A percentile compares a stretch with the other conserved stretches of the same genome.
phyloP scores from a whole-genome alignment of 805 yeast species.

The Pichia deserticola region DNA sequence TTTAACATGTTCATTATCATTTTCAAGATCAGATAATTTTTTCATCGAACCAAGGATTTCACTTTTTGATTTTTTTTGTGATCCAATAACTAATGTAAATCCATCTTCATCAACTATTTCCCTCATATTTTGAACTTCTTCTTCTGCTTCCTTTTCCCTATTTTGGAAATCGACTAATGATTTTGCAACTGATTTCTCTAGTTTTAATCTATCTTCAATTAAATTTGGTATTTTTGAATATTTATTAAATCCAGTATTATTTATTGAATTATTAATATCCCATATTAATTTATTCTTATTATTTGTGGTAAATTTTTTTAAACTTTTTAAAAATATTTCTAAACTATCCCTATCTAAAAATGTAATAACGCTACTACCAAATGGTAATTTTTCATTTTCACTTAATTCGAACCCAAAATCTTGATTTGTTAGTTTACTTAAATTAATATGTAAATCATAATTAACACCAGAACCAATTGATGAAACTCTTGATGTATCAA shows the following conservation, averaged over 20 bases:
- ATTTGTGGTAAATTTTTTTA: constrained; percentile 37
- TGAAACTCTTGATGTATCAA: constrained; percentile 17
- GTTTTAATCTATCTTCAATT: constrained; percentile 38
- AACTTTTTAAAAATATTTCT: constrained; percentile 54
- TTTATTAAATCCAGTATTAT: constrained; percentile 30
- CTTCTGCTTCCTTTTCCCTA: constrained; percentile 57
- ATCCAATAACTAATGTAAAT: constrained; percentile 82
- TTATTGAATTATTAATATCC: constrained; percentile 23
- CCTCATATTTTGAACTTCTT: constrained; percentile 46
- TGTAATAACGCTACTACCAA: constrained; percentile 64
- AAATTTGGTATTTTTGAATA: constrained; percentile 36
- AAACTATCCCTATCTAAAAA: constrained; percentile 67
- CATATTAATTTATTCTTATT: constrained; percentile 29
- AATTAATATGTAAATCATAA: constrained; percentile 40
- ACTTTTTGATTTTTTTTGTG: constrained; percentile 74
- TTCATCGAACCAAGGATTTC: constrained; percentile 52
- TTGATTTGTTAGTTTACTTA: constrained; percentile 55
- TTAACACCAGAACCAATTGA: constrained; percentile 11
- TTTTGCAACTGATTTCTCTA: constrained; percentile 50
- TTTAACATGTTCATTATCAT: constrained; percentile 32
- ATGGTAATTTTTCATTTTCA: constrained; percentile 46
- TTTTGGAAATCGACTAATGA: constrained; percentile 61
- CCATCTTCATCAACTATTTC: constrained; percentile 86
- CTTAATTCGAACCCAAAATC: constrained; percentile 26
- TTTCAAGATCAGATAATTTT: constrained; percentile 22